A percentile compares a stretch with the other conserved stretches of the same genome.
phyloP scores from a whole-genome alignment of 1,284 basidiomycete genomes.

The Takashimella koratensis region DNA sequence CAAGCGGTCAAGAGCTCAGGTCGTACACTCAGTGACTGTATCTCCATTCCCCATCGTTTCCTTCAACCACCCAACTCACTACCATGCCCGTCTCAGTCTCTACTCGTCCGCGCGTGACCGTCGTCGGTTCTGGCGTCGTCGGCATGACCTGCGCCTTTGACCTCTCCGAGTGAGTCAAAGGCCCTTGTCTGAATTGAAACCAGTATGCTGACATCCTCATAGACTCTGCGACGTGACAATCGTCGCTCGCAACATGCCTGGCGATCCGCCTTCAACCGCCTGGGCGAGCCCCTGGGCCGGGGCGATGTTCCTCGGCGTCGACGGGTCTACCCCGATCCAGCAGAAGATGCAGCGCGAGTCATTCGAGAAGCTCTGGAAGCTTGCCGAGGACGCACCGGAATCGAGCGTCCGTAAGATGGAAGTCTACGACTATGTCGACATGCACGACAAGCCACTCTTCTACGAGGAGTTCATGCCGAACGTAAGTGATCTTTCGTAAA shows the following conservation, averaged over 20 bases:
- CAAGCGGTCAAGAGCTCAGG: too few relatives aligned
- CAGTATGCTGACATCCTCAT: not conserved
- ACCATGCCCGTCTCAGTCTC: slow-evolving; percentile 2
- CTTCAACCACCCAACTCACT: not conserved
- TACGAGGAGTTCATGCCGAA: not conserved
- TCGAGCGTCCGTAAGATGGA: not conserved
- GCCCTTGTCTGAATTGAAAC: not conserved
- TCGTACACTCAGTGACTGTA: too few relatives aligned
- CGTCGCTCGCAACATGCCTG: slow-evolving; percentile 7
- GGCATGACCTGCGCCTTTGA: slow-evolving; percentile 6
- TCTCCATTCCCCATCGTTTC: not conserved
- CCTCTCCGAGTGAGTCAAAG: slow-evolving; percentile 4
- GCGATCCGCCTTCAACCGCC: slow-evolving; percentile 3
- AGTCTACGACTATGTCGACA: slow-evolving; percentile 4
- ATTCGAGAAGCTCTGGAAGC: slow-evolving; percentile 2
- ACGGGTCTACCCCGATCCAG: slow-evolving; percentile 5
- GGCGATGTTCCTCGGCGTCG: slow-evolving; percentile 7
- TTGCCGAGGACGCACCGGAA: slow-evolving; percentile 5
- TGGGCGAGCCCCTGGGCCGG: slow-evolving; percentile 9
- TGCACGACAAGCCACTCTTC: not conserved
- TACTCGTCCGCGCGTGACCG: slow-evolving; percentile 2
- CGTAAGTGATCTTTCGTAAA: not conserved
- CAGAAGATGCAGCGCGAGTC: slow-evolving; percentile 3
- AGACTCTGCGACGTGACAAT: slow-evolving; percentile 6
- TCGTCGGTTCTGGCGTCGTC: slow-evolving; percentile 7